Base-by-base conservation (phyloP, 2,329 filamentous ascomycete genomes). In the Fusarium miscanthi region DNA sequence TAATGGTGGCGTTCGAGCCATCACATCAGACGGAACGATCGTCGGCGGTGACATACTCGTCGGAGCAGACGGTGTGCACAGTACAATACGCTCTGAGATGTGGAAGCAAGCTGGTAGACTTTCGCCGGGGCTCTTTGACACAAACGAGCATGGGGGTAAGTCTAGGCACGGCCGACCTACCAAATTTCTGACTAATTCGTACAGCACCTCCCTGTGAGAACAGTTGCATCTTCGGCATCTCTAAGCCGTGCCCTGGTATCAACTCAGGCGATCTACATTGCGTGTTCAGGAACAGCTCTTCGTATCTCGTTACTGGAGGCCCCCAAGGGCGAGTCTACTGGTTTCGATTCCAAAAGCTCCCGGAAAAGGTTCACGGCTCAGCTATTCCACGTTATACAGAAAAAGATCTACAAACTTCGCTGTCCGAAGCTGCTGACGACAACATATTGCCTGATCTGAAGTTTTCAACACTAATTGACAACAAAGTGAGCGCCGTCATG, bases 301-400 rank as follows among this genome's bases (percentile, higher is more conserved):
- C 59, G 1, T 63, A 63, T 13, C 43, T 63, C 6, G 54, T 63
- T 3, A 41, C 31, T 17, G 60, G 42, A 14, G 60, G 42, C 14
- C 42, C 54, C 9, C 21, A 41, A 19, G 43, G 56, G 3, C 43
- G 60, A 41, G 37, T 42, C 6, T 63, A 63, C 12, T 63, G 60
- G 60, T 63, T 63, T 37, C 54, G 54, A 2, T 63, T 63, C 17
- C 42, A 63, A 16, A 40, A 59, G 27, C 54, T 63, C 3, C 30
- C 38, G 14, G 23, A 25, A 13, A 41, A 16, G 2, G 2, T 49
- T 17, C 23, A 35, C 17, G 54, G 60, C 10, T n/a, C 43, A 19
- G 23, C 8, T 6, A 49, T 60, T n/a, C 56, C 60, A 21, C 30
- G 21, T 4, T 49, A 60, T 16, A 43, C 16, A 10, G 30, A 56